These are phyloP conservation scores for Tetracentron sinense DNA, from an alignment of 164 flowering plant species.

Conservation along the genomic window DNA sequence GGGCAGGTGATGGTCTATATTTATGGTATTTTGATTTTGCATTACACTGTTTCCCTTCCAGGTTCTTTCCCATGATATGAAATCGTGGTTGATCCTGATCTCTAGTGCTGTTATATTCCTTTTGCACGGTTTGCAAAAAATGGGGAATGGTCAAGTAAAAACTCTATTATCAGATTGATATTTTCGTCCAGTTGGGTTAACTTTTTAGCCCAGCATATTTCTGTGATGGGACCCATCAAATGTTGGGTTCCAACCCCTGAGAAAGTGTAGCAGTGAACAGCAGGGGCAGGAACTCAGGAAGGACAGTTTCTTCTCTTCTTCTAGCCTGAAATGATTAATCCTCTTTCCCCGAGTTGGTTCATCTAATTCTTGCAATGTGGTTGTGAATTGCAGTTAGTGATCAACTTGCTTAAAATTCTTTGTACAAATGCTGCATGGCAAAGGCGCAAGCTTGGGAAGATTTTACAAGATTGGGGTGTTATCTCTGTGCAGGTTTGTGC, in stretches of 20 bases:
- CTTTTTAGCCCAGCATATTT: not conserved
- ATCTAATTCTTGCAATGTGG: slow-evolving; percentile 18
- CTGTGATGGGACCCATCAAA: not conserved
- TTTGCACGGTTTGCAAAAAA: not conserved
- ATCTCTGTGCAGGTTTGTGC: slow-evolving; percentile 73
- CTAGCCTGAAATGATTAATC: not conserved
- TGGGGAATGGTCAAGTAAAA: not conserved
- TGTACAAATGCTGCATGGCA: slow-evolving; percentile 98
- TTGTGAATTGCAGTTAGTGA: slow-evolving; percentile 52
- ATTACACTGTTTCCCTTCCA: not conserved
- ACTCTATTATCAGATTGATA: not conserved
- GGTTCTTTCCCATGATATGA: slow-evolving; percentile 8
- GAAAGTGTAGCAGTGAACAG: not conserved
- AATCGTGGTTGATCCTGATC: not conserved
- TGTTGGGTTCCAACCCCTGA: not conserved
- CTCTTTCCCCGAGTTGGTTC: slow-evolving; percentile 4
- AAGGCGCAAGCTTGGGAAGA: slow-evolving; percentile 96
- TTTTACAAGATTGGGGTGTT: slow-evolving; percentile 93
- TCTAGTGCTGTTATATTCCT: not conserved
- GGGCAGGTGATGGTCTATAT: slow-evolving; percentile 58
- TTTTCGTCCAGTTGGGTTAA: not conserved
- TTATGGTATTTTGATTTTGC: not conserved
- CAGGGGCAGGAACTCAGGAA: too few relatives aligned
- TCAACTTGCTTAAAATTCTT: slow-evolving; percentile 76
- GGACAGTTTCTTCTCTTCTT: not conserved